Conservation (phyloP, 805 yeast genomes). For the Lipomyces yamanashiensis region DNA sequence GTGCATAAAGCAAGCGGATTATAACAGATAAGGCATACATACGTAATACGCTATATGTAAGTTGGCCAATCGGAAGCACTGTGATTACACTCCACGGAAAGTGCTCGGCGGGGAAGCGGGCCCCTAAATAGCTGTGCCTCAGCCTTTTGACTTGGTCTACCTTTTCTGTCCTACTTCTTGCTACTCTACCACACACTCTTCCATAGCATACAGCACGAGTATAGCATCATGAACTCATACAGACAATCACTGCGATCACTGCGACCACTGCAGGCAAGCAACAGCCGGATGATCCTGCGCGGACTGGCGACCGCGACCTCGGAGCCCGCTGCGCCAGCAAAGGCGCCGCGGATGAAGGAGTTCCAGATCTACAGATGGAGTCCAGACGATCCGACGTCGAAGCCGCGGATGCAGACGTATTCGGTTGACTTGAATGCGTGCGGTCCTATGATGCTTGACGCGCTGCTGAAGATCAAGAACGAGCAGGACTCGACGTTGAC, state of each 20-base stretch:
- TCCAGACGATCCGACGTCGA: slow-evolving; percentile 92
- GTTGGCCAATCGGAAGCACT: slow-evolving; percentile 19
- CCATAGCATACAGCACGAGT: no score
- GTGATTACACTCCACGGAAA: slow-evolving; percentile 14
- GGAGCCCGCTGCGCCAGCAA: slow-evolving; percentile 54
- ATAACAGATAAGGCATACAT: no score
- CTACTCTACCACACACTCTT: background rate
- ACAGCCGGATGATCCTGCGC: slow-evolving; percentile 10
- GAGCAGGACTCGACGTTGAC: slow-evolving; percentile 96
- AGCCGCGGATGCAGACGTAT: slow-evolving; percentile 85
- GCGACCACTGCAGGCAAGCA: background rate
- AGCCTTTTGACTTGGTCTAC: background rate
- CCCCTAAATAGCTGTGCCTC: background rate
- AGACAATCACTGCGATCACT: no score
- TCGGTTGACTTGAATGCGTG: slow-evolving; percentile 84
- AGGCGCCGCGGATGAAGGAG: slow-evolving; percentile 67
- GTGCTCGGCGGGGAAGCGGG: slow-evolving; percentile 12
- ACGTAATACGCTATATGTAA: no score
- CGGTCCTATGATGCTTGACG: slow-evolving; percentile 98
- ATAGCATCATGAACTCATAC: background rate
- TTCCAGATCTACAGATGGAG: slow-evolving; percentile 98
- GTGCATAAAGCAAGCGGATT: no score
- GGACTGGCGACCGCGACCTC: slow-evolving; percentile 36
- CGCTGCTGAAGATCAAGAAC: slow-evolving; percentile 89
- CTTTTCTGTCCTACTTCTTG: background rate